These are phyloP conservation scores for Blumeria hordei DNA, from an alignment of 2,329 filamentous ascomycete species.

Conservation along the genomic window DNA sequence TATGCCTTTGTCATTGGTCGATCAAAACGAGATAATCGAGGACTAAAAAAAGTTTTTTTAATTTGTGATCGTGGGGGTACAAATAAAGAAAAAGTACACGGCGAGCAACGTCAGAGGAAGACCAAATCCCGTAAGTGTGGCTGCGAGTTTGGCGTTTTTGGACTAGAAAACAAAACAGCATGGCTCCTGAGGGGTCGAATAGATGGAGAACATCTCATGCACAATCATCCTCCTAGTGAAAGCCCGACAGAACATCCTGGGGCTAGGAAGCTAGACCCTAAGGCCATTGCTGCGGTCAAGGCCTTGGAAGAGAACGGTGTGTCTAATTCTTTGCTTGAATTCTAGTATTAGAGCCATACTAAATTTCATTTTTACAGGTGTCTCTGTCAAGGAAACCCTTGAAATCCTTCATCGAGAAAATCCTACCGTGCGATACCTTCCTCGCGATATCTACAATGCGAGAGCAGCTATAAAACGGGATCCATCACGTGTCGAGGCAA, in stretches of 20 bases:
- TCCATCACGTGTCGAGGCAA: constrained; percentile 33
- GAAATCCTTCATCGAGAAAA: constrained; percentile 40
- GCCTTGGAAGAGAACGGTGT: constrained; percentile 40
- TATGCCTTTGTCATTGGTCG: constrained; percentile 44
- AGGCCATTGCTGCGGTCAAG: constrained; percentile 43
- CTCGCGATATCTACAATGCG: constrained; percentile 43
- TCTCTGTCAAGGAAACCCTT: constrained; percentile 40
- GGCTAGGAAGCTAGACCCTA: constrained; percentile 39
- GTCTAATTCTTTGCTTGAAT: constrained; percentile 9
- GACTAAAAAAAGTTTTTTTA: constrained; percentile 41
- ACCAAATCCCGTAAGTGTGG: constrained; percentile 46
- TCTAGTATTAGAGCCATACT: constrained; percentile 12
- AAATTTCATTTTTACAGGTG: constrained; percentile 20
- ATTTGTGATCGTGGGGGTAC: constrained; percentile 42
- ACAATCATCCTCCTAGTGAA: constrained; percentile 43
- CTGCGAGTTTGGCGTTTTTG: constrained; percentile 46
- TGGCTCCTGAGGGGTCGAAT: constrained; percentile 43
- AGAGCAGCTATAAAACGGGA: constrained; percentile 42
- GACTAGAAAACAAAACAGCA: constrained; percentile 40
- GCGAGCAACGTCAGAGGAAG: constrained; percentile 25
- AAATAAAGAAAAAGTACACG: constrained; percentile 24
- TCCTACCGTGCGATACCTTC: constrained; percentile 35
- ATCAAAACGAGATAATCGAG: constrained; percentile 38
- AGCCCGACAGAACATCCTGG: constrained; percentile 42
- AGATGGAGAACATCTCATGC: constrained; percentile 29